phyloP scores from a whole-genome alignment of 73 alveolate species.

The Blepharisma stoltei region DNA sequence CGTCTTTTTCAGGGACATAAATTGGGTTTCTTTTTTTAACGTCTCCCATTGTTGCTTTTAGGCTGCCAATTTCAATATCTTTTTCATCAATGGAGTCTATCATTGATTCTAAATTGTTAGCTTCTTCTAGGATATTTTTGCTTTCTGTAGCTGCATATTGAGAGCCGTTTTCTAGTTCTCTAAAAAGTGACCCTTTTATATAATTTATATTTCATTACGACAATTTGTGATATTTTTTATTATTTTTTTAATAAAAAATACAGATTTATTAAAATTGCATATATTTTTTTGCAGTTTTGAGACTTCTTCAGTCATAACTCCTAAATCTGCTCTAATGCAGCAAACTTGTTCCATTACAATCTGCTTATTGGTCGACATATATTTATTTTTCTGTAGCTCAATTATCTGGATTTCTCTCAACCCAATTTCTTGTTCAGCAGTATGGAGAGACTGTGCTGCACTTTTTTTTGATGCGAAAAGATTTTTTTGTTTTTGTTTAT shows the following conservation, averaged over 20 bases:
- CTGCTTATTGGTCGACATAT: neutral
- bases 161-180: no score
- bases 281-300: neutral
- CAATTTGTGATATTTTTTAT: neutral
- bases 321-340: neutral
- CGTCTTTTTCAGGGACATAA: conserved; percentile 11
- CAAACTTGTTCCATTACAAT: conserved; percentile 1
- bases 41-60: conserved; percentile 19
- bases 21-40: neutral
- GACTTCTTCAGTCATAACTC: neutral
- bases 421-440: neutral
- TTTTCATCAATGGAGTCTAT: neutral
- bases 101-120: neutral
- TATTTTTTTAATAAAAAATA: neutral
- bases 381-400: neutral
- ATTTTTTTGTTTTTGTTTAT: neutral
- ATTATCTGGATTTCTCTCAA: no score
- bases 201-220: no score
- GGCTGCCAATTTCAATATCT: neutral
- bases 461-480: neutral
- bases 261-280: neutral
- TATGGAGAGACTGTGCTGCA: neutral
- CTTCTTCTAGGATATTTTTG: neutral
- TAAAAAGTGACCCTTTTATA: no score
- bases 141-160: neutral